Evolutionary conservation across 2,329 filamentous ascomycete genomes (phyloP).

Genomic region (Nigrospora oryzae): DNA sequence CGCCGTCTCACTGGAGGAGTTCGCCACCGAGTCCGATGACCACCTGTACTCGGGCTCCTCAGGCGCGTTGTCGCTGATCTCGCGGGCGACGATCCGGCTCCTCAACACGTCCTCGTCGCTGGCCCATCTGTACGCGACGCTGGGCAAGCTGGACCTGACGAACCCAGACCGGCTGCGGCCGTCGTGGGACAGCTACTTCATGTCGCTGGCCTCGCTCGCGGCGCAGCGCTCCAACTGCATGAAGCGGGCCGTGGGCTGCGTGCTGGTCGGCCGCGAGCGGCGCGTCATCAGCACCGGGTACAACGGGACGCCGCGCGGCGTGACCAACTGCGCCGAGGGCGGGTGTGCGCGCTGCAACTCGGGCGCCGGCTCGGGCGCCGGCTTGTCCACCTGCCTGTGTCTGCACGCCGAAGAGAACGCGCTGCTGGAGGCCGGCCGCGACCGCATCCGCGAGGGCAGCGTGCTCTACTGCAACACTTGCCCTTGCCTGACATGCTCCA

Average conservation of each 20-base stretch:
- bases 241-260: slow-evolving; percentile 93
- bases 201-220: slow-evolving; percentile 88
- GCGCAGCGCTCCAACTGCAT: slow-evolving; percentile 93
- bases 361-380: slow-evolving; percentile 59
- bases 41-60: slow-evolving; percentile 62
- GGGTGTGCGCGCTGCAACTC: slow-evolving; percentile 85
- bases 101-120: slow-evolving; percentile 76
- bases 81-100: slow-evolving; percentile 73
- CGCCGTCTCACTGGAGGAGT: slow-evolving; percentile 40
- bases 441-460: slow-evolving; percentile 74
- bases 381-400: slow-evolving; percentile 81
- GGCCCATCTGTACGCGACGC: slow-evolving; percentile 60
- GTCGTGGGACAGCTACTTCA: slow-evolving; percentile 96
- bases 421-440: slow-evolving; percentile 83
- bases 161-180: slow-evolving; percentile 76
- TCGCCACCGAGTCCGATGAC: slow-evolving; percentile 54
- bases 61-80: slow-evolving; percentile 69
- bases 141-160: slow-evolving; percentile 67
- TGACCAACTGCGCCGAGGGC: slow-evolving; percentile 86
- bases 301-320: slow-evolving; percentile 88
- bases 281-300: slow-evolving; percentile 93
- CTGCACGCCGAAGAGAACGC: slow-evolving; percentile 99
- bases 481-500: slow-evolving; percentile 93
- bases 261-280: slow-evolving; percentile 71
- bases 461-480: slow-evolving; percentile 94